phyloP scores from a whole-genome alignment of 2,329 filamentous ascomycete species.

The Penicillium thymicola region DNA sequence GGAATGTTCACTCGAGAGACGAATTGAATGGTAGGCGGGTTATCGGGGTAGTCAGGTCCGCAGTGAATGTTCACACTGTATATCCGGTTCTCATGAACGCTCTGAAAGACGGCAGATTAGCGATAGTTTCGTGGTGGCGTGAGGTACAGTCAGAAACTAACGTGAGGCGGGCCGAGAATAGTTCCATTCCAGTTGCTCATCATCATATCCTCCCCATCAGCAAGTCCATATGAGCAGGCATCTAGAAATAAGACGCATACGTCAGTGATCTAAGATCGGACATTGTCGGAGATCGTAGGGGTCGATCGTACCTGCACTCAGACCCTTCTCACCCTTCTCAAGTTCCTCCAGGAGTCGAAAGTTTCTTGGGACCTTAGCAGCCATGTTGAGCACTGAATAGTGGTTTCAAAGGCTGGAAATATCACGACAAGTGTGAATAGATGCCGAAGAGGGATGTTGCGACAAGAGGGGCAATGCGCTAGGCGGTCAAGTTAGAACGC shows the following conservation, averaged over 20 bases:
- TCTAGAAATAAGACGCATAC: slow-evolving; percentile 52
- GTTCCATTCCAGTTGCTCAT: slow-evolving; percentile 99
- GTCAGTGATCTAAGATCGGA: slow-evolving; percentile 22
- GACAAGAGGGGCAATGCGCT: slow-evolving; percentile 21
- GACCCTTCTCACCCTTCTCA: slow-evolving; percentile 97
- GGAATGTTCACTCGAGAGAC: slow-evolving; percentile 95
- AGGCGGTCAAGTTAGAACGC: slow-evolving; percentile 4
- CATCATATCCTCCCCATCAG: slow-evolving; percentile 87
- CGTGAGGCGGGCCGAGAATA: slow-evolving; percentile 92
- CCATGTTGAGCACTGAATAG: slow-evolving; percentile 42
- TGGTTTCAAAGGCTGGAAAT: background rate
- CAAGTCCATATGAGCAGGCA: slow-evolving; percentile 93
- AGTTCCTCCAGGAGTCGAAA: slow-evolving; percentile 96
- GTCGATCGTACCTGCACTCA: slow-evolving; percentile 66
- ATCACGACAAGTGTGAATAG: background rate
- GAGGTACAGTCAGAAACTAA: slow-evolving; percentile 48
- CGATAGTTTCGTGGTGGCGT: slow-evolving; percentile 1
- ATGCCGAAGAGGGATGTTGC: slow-evolving; percentile 3
- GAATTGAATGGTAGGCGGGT: slow-evolving; percentile 86
- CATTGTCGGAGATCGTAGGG: slow-evolving; percentile 3
- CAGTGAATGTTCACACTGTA: slow-evolving; percentile 98
- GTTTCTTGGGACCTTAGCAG: slow-evolving; percentile 84
- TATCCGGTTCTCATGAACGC: slow-evolving; percentile 96
- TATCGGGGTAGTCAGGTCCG: slow-evolving; percentile 81
- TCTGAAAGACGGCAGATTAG: slow-evolving; percentile 51